Evolutionary conservation across 371 early-diverging fungal species (phyloP).

Genomic region (Mortierella sp.): DNA sequence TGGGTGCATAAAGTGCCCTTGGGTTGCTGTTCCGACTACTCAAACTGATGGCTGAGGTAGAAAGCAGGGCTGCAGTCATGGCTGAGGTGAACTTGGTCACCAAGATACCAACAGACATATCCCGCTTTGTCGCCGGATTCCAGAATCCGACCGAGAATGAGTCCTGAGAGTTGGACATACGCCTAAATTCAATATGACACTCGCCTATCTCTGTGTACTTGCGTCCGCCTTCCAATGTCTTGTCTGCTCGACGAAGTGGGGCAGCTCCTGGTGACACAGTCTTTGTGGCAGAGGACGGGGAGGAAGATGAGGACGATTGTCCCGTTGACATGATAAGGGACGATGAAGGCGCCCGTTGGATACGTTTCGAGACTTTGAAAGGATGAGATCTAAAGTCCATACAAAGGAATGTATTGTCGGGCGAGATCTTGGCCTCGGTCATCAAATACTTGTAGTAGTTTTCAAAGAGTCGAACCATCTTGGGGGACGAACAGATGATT

Average conservation of each 20-base stretch:
- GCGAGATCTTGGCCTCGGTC: slow-evolving; percentile 29
- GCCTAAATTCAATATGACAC: slow-evolving; percentile 39
- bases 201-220: slow-evolving; percentile 37
- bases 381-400: slow-evolving; percentile 42
- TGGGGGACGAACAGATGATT: slow-evolving; percentile 30
- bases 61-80: slow-evolving; percentile 16
- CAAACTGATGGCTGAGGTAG: slow-evolving; percentile 18
- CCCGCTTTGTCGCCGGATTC: slow-evolving; percentile 38
- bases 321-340: too few species aligned
- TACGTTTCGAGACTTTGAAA: slow-evolving; percentile 26
- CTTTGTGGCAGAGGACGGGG: not conserved
- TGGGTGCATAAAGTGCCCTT: slow-evolving; percentile 12
- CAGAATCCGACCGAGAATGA: slow-evolving; percentile 43
- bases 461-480: slow-evolving; percentile 31
- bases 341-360: not conserved
- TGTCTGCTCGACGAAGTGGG: not conserved
- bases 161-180: slow-evolving; percentile 45
- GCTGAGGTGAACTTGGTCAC: slow-evolving; percentile 28
- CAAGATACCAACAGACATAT: slow-evolving; percentile 39
- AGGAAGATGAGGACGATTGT: not conserved
- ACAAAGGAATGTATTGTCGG: slow-evolving; percentile 38
- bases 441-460: slow-evolving; percentile 31
- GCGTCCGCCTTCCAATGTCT: slow-evolving; percentile 33
- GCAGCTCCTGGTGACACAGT: not conserved
- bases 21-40: slow-evolving; percentile 1